Evolutionary conservation across 2,329 filamentous ascomycete genomes (phyloP), one percentile per base, ranked within the genome.

Genomic region (Ustilaginoidea virens): DNA sequence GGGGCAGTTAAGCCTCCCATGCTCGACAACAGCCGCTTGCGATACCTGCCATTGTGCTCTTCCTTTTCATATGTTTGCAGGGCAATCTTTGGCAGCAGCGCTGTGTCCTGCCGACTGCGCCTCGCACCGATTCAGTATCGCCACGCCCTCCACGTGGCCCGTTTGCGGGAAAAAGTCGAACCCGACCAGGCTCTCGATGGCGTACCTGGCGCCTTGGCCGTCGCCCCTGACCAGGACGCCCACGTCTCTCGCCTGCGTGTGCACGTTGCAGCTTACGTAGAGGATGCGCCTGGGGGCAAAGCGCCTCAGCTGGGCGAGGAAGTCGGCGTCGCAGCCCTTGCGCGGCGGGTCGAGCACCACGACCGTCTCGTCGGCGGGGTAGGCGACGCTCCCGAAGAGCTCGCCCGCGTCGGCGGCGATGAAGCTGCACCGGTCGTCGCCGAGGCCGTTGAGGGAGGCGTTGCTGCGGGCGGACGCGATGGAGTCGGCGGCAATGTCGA

Each of bases 81-180:
- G n/a, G n/a, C n/a, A n/a, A n/a, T n/a, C n/a, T n/a, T n/a, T n/a
- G n/a, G n/a, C n/a, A n/a, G n/a, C n/a, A n/a, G n/a, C n/a, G 19
- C 19, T 21, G 19, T 21, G 19, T 21, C 3, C 19, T 21, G 19
- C n/a, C 8, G 19, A 9, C 3, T 8, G 19, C 19, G 19, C 19
- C 3, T 69, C 66, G 10, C 69, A 60, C 37, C 69, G 56, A 39
- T 69, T 76, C 41, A 79, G 47, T 19, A 78, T 66, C 4, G 70
- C 72, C 23, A 78, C 71, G 25, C 74, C 72, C 47, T 80, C 74
- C 0, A 79, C 74, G 44, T 80, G 74, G 1, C 68, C 65, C 13
- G 74, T 79, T 55, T 96, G 87, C 9, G 90, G 90, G 55, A 98
- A 98, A 54, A 98, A 96, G 50, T 98, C 90, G 47, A 96, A 96